Evolutionary conservation across 371 early-diverging fungal species (phyloP).

Genomic region (Lichtheimia hyalospora): DNA sequence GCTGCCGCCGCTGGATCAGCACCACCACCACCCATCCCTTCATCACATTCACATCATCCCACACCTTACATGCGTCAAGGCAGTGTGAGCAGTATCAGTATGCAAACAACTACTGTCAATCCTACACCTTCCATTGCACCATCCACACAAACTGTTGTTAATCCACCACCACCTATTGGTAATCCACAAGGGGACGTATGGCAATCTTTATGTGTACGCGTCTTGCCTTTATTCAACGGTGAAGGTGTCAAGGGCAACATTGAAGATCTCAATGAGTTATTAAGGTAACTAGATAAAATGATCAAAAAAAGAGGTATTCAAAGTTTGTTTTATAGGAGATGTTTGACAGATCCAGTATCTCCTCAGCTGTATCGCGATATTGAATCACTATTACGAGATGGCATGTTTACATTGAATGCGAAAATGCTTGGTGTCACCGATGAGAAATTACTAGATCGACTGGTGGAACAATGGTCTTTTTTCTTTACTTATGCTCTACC

Average conservation of each 20-base stretch:
- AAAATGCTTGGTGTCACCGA: slow-evolving; percentile 73
- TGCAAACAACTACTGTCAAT: not conserved
- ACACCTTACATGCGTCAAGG: slow-evolving; percentile 33
- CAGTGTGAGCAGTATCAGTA: slow-evolving; percentile 30
- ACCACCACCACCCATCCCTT: slow-evolving; percentile 1
- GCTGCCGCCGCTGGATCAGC: not conserved
- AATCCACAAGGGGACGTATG: slow-evolving; percentile 63
- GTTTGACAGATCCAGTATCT: slow-evolving; percentile 56
- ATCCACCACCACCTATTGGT: not conserved
- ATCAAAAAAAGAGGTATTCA: not conserved
- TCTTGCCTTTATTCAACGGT: slow-evolving; percentile 86
- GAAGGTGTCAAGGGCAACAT: slow-evolving; percentile 79
- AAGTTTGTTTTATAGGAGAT: slow-evolving; percentile 40
- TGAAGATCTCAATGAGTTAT: slow-evolving; percentile 81
- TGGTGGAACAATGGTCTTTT: slow-evolving; percentile 86
- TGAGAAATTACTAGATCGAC: slow-evolving; percentile 67
- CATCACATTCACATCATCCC: slow-evolving; percentile 7
- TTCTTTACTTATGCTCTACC: slow-evolving; percentile 84
- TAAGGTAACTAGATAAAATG: slow-evolving; percentile 51
- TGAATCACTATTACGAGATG: slow-evolving; percentile 63
- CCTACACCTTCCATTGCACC: not conserved
- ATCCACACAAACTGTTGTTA: not conserved
- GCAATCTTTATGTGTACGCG: slow-evolving; percentile 71
- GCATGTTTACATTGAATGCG: slow-evolving; percentile 73
- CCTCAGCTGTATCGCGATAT: slow-evolving; percentile 54